These are phyloP conservation scores for Yarrowia hollandica DNA, from an alignment of 805 yeast species.

Conservation along the genomic window DNA sequence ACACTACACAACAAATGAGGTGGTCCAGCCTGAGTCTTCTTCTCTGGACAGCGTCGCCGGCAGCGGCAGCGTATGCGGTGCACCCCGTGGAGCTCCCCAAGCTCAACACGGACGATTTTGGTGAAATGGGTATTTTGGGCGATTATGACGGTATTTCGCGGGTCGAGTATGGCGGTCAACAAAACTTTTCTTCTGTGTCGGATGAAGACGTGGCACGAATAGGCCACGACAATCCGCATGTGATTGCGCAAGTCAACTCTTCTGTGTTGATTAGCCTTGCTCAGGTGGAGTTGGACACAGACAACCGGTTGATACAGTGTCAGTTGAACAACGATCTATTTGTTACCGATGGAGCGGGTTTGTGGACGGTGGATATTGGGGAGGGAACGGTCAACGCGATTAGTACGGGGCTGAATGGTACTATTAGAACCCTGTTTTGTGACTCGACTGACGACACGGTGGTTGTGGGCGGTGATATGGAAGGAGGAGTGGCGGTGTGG, in stretches of 20 bases:
- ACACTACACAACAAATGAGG: conserved; percentile 6
- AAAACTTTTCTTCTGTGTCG: conserved; percentile 37
- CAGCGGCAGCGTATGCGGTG: conserved; percentile 13
- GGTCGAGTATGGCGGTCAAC: conserved; percentile 43
- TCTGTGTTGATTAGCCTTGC: conserved; percentile 34
- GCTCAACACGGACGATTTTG: conserved; percentile 35
- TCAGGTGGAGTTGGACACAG: conserved; percentile 35
- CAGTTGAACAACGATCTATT: conserved; percentile 38
- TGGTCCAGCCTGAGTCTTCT: conserved; percentile 8
- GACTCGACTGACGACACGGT: conserved; percentile 51
- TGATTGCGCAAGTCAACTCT: conserved; percentile 36
- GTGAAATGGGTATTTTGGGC: conserved; percentile 43
- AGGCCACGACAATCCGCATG: conserved; percentile 31
- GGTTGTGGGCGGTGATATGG: conserved; percentile 80
- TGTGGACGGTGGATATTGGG: conserved; percentile 37
- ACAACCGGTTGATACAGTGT: conserved; percentile 32
- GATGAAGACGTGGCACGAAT: conserved; percentile 16
- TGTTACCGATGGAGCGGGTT: conserved; percentile 31
- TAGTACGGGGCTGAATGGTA: conserved; percentile 41
- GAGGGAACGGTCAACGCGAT: conserved; percentile 36
- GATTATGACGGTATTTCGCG: conserved; percentile 44
- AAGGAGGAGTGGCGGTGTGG: conserved; percentile 66
- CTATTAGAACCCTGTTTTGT: conserved; percentile 50
- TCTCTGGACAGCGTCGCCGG: background rate
- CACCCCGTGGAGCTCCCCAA: conserved; percentile 35